Evolutionary conservation across 257 asterid genomes (phyloP), one percentile per base, ranked within the genome.

Genomic region (Solanum pimpinellifolium): DNA sequence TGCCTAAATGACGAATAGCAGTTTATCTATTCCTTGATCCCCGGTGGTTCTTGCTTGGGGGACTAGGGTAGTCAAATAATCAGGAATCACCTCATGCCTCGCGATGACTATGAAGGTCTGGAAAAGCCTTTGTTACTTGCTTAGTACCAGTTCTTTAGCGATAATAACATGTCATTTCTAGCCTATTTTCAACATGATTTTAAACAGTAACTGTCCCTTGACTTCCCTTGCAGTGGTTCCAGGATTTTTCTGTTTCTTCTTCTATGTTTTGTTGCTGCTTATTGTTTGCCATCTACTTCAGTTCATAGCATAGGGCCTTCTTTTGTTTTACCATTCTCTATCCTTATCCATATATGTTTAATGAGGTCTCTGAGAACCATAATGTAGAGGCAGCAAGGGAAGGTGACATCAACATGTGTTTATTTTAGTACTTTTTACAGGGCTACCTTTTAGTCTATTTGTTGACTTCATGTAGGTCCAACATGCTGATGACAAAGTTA

Each of bases 401-500:
- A 31, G 85, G 41, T 81, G 85, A 49, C 69, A 49, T 81, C 44
- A 49, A 81, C 69, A 49, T 18, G 44, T 81, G 42, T 8, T 49
- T 47, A 41, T 18, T 2, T 78, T 47, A 11, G 31, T 81, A 49
- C 69, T 6, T 81, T 11, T 49, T 81, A 81, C 46, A 10, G 69
- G 18, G 46, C 46, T 2, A 49, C 69, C 37, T 23, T 31, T 49
- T 81, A 81, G 27, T 49, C 21, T 29, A 49, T 29, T 81, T 81
- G 21, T 49, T 80, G 41, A 47, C 83, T 88, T 87, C 74, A 86
- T 91, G 88, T 84, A 96, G 99, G 97, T 92, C 56, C 92, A 91
- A 68, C 90, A 92, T 77, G 97, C 94, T 86, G 97, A 92, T 78
- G 99, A 96, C 92, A 92, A 59, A 89, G 97, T 95, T 87, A 94